A percentile compares a stretch with the other conserved stretches of the same genome.
Evolutionary conservation across 176 grass and related monocot species (phyloP).

Genomic region (Panicum miliaceum): DNA sequence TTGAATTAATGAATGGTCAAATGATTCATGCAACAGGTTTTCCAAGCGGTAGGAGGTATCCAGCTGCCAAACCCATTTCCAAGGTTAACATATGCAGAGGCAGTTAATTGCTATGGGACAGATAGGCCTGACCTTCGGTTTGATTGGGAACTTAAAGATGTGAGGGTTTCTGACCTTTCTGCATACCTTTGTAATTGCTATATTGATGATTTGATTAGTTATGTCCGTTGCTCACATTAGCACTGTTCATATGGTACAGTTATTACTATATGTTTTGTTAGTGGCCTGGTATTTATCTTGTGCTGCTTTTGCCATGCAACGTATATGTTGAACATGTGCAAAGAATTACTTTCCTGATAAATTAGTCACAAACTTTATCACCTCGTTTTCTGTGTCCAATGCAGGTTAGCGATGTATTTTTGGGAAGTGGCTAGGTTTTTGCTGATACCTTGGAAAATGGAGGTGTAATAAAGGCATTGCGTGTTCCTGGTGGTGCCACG

Average conservation of each 20-base stretch:
- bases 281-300: neutral
- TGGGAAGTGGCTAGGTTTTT: slow-evolving; percentile 81
- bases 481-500: slow-evolving; percentile 71
- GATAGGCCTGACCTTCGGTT: slow-evolving; percentile 98
- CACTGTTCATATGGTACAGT: neutral
- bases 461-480: slow-evolving; percentile 76
- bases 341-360: neutral
- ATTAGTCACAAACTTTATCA: slow-evolving; percentile 15
- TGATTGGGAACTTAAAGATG: slow-evolving; percentile 85
- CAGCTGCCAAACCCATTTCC: slow-evolving; percentile 88
- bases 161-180: slow-evolving; percentile 53
- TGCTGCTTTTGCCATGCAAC: neutral
- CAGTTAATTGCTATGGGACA: slow-evolving; percentile 87
- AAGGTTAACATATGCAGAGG: slow-evolving; percentile 81
- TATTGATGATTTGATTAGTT: slow-evolving; percentile 6
- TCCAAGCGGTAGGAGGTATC: slow-evolving; percentile 76
- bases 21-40: slow-evolving; percentile 66
- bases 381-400: slow-evolving; percentile 37
- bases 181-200: slow-evolving; percentile 27
- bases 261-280: slow-evolving; percentile 7
- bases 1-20: slow-evolving; percentile 40
- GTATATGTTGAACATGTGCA: slow-evolving; percentile 6
- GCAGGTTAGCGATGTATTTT: slow-evolving; percentile 83
- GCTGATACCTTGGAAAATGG: slow-evolving; percentile 79
- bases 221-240: neutral